A percentile compares a stretch with the other conserved stretches of the same genome.
Evolutionary conservation across 2,329 filamentous ascomycete species (phyloP).

Genomic region (Claviceps pazoutovae): DNA sequence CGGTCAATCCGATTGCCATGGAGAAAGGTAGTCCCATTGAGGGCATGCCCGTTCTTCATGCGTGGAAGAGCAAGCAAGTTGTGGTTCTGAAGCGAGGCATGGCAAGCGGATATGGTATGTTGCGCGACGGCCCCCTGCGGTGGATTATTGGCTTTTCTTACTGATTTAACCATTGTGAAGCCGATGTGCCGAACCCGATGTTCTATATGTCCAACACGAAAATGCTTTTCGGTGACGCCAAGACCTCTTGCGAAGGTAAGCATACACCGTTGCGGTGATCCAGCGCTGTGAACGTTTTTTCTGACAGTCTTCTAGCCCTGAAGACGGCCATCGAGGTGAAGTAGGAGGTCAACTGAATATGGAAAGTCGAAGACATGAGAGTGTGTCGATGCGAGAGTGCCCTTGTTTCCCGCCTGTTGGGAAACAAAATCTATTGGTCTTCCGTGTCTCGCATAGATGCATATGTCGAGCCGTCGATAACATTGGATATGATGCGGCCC

Average conservation of each 20-base stretch:
- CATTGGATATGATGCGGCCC: too few species aligned
- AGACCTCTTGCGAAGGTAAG: conserved; percentile 65
- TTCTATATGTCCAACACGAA: conserved; percentile 81
- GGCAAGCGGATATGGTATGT: conserved; percentile 71
- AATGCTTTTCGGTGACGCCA: conserved; percentile 89
- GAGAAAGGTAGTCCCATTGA: conserved; percentile 75
- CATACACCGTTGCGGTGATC: not conserved
- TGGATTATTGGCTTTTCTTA: too few species aligned
- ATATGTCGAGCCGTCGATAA: too few species aligned
- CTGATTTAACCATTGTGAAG: conserved; percentile 24
- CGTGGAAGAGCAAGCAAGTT: conserved; percentile 88
- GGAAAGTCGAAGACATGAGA: too few species aligned
- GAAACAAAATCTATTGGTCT: not conserved
- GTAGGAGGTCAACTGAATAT: not conserved
- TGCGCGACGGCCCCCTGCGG: too few species aligned
- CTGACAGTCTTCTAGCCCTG: conserved; percentile 6
- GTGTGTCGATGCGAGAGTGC: too few species aligned
- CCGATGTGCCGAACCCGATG: conserved; percentile 87
- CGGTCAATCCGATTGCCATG: conserved; percentile 78
- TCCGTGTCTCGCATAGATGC: too few species aligned
- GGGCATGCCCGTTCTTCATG: conserved; percentile 84
- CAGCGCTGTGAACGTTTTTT: conserved; percentile 6
- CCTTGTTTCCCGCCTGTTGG: too few species aligned
- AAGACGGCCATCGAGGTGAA: conserved; percentile 10
- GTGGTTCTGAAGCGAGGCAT: conserved; percentile 88